phyloP scores from a whole-genome alignment of 2,329 filamentous ascomycete species.

The Xylariales sp. region DNA sequence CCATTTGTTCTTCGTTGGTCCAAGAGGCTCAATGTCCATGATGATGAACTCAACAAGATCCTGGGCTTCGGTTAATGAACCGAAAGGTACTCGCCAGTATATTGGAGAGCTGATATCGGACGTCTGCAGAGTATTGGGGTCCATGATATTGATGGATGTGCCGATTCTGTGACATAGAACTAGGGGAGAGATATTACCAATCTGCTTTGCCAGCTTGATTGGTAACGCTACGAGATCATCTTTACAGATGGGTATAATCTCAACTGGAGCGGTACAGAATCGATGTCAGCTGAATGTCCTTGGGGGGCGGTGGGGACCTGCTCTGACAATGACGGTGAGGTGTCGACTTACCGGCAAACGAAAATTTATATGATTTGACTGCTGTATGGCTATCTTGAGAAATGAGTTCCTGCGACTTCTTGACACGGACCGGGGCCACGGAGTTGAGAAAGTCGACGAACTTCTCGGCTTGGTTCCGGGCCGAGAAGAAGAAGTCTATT shows the following conservation, averaged over 20 bases:
- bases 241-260: constrained; percentile 92
- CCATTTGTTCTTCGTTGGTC: constrained; percentile 73
- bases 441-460: constrained; percentile 88
- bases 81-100: constrained; percentile 90
- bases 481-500: constrained; percentile 91
- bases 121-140: constrained; percentile 86
- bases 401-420: constrained; percentile 89
- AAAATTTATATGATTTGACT: constrained; percentile 90
- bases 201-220: constrained; percentile 78
- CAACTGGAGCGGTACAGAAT: no score
- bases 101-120: constrained; percentile 76
- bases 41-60: constrained; percentile 90
- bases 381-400: constrained; percentile 89
- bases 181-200: constrained; percentile 85
- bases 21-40: constrained; percentile 84
- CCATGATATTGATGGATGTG: constrained; percentile 83
- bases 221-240: constrained; percentile 94
- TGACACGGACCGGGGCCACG: constrained; percentile 70
- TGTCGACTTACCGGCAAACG: no score
- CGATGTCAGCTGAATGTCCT: no score
- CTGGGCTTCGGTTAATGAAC: constrained; percentile 73
- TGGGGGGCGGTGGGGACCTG: no score
- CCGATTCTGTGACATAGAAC: constrained; percentile 84
- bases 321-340: no score
- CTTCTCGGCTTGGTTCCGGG: constrained; percentile 85